A percentile compares a stretch with the other conserved stretches of the same genome.
Evolutionary conservation across 495 filamentous ascomycete species (phyloP).

Genomic region (Evernia prunastri): DNA sequence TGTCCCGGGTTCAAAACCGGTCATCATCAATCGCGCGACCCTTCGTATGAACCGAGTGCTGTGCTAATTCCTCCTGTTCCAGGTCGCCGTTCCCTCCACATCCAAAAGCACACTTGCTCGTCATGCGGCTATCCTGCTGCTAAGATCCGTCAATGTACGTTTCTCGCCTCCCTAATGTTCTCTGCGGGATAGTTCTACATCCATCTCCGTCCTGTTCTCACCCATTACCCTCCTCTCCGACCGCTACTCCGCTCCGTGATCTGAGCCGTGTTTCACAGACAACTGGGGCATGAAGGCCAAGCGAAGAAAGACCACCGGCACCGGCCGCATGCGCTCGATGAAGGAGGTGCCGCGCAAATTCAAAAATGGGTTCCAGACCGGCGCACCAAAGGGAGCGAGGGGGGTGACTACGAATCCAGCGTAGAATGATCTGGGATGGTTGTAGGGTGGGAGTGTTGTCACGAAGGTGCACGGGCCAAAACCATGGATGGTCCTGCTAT

Average conservation of each 20-base stretch:
- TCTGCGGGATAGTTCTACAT: not conserved
- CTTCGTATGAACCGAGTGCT: too few species aligned
- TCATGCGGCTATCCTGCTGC: conserved; percentile 96
- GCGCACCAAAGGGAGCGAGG: conserved; percentile 75
- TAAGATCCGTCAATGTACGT: conserved; percentile 96
- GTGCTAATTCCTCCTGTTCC: conserved; percentile 20
- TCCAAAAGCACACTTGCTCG: conserved; percentile 98
- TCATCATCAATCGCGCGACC: not conserved
- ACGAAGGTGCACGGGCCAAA: not conserved
- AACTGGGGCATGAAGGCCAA: conserved; percentile 99
- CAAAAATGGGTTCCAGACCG: conserved; percentile 93
- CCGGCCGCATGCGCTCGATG: conserved; percentile 87
- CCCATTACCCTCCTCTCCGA: not conserved
- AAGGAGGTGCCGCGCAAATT: conserved; percentile 83
- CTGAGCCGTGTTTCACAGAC: conserved; percentile 48
- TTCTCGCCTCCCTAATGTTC: conserved; percentile 6
- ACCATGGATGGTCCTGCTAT: not conserved
- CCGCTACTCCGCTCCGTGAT: not conserved
- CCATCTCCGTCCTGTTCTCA: not conserved
- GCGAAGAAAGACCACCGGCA: conserved; percentile 97
- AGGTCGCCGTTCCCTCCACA: conserved; percentile 95
- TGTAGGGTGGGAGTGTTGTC: not conserved
- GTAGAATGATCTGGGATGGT: not conserved
- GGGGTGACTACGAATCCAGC: conserved; percentile 41
- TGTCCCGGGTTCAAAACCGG: not conserved